Evolutionary conservation across 805 yeast genomes (phyloP), one percentile per base, ranked within the genome.

Genomic region (Candida tallmaniae): DNA sequence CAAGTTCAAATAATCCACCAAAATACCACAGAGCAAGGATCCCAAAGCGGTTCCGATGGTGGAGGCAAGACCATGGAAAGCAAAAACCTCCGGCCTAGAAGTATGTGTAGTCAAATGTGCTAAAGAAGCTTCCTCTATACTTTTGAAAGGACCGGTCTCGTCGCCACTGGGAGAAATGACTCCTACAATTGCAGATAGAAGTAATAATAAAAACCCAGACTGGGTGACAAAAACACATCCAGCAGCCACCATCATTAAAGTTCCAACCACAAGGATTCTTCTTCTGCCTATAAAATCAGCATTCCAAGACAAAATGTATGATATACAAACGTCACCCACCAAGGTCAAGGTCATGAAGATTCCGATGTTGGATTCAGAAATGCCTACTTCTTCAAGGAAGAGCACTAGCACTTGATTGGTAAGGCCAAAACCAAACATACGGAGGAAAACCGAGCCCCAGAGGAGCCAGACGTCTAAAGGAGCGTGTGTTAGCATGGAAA

Each of bases 111-210:
- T 81, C 42, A 87, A 60, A 55, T 84, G 90, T 0, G 95, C 93
- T 32, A 87, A 66, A 25, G 84, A 72, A 1, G 90, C 78, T 51
- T 86, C 95, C 54, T 87, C 96, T 19, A 87, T 78, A 0, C 93
- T 76, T 50, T 83, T 81, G 56, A 87, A 87, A 0, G 96, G 96
- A 0, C 96, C 96, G 0, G 89, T 85, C 50, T 87, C 96, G 49
- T 81, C 88, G 16, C 96, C 95, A 19, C 86, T 77, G 2, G 95
- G 93, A 2, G 95, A 83, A 6, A 87, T 83, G 12, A 87, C 95
- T 1, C 96, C 96, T 20, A 84, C 38, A 2, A 84, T 73, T 2
- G 95, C 93, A 6, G 93, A 93, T 2, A 68, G 16, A 14, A 87
- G 59, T 25, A 87, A 62, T 1, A 81, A 42, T 43, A 59, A 50